Evolutionary conservation across 805 yeast species (phyloP).

Genomic region (Wickerhamiella dianesei): DNA sequence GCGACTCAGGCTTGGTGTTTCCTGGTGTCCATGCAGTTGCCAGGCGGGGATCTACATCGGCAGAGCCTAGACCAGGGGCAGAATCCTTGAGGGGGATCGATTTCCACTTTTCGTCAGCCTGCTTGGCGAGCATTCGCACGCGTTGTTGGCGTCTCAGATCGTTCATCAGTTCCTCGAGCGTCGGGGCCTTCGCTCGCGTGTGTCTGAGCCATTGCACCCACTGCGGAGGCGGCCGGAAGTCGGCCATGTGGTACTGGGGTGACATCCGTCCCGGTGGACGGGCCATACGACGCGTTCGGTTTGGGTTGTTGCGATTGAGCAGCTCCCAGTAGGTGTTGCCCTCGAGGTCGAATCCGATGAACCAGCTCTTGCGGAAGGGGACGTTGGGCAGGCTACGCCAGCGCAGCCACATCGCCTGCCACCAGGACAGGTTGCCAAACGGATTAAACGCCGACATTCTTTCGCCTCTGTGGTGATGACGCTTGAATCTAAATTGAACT

Average conservation of each 20-base stretch:
- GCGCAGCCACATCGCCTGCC: conserved; percentile 24
- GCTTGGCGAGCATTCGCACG: conserved; percentile 37
- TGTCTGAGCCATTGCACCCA: conserved; percentile 75
- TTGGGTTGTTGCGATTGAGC: conserved; percentile 36
- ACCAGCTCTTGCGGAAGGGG: conserved; percentile 58
- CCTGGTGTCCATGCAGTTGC: conserved; percentile 13
- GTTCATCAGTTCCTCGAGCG: conserved; percentile 43
- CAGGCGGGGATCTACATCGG: conserved; percentile 11
- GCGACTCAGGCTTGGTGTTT: background rate
- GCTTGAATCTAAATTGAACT: background rate
- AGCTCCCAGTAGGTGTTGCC: conserved; percentile 86
- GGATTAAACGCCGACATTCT: background rate
- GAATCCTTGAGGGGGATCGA: conserved; percentile 22
- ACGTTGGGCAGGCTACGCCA: conserved; percentile 50
- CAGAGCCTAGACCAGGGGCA: background rate
- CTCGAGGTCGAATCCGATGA: conserved; percentile 59
- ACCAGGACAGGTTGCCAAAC: conserved; percentile 10
- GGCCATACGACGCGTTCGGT: conserved; percentile 43
- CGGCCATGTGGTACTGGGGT: conserved; percentile 19
- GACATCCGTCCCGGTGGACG: conserved; percentile 34
- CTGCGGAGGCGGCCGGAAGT: conserved; percentile 31
- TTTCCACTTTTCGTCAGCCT: conserved; percentile 29
- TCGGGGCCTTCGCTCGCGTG: conserved; percentile 47
- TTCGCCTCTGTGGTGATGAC: background rate
- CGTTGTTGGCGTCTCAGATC: conserved; percentile 45